Conservation (phyloP, 2,329 filamentous ascomycete genomes). For the Talaromyces piceae region DNA sequence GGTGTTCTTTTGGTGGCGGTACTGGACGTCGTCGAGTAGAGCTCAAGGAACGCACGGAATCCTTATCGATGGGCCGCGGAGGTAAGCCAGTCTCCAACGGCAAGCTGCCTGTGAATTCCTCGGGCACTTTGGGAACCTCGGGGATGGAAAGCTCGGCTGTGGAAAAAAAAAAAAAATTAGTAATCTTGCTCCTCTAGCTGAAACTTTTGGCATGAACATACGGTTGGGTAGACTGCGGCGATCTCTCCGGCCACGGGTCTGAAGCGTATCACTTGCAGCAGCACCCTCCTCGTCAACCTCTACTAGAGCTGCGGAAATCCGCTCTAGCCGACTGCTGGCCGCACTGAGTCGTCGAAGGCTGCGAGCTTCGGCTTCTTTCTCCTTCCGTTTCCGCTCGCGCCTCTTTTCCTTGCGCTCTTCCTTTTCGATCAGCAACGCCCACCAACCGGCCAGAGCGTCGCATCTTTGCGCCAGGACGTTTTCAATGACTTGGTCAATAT, state of each 20-base stretch:
- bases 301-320: constrained; percentile 66
- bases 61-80: constrained; percentile 68
- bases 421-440: constrained; percentile 89
- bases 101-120: constrained; percentile 39
- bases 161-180: constrained; percentile 15
- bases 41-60: constrained; percentile 62
- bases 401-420: constrained; percentile 79
- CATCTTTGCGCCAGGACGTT: constrained; percentile 86
- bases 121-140: constrained; percentile 70
- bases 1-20: constrained; percentile 80
- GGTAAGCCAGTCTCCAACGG: constrained; percentile 30
- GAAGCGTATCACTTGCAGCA: constrained; percentile 46
- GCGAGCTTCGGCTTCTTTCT: constrained; percentile 74
- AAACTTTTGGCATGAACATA: constrained; percentile 14
- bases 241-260: constrained; percentile 68
- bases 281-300: constrained; percentile 70
- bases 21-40: constrained; percentile 70
- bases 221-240: constrained; percentile 58
- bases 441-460: constrained; percentile 89
- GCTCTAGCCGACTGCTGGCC: constrained; percentile 78
- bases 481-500: constrained; percentile 90
- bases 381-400: constrained; percentile 73
- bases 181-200: neutral
- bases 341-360: constrained; percentile 76
- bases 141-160: constrained; percentile 55